Evolutionary conservation across 257 asterid genomes (phyloP), one percentile per base, ranked within the genome.

Genomic region (Penstemon davidsonii): DNA sequence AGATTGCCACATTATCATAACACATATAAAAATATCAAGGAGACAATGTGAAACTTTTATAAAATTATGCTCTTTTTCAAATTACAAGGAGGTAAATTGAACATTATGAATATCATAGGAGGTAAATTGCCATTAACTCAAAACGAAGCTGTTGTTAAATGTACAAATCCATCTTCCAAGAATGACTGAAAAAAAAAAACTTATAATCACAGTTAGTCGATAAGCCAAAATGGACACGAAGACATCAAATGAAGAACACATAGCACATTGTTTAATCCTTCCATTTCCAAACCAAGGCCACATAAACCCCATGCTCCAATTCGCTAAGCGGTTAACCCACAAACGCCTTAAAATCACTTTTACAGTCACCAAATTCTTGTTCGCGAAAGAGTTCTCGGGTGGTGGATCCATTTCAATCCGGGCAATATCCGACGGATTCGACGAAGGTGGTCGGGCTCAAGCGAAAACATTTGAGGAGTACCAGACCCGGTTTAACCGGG

Each of bases 271-370:
- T 43, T 19, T 81, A 41, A 40, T 71, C 13, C 5, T 81, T 4
- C 77, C 81, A 7, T 65, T 19, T 50, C 86, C 83, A 7, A 0
- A 0, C 18, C 82, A 75, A 47, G 83, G 86, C 68, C 86, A 81
- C 38, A 69, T 78, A 39, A 81, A 81, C 42, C 86, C 83, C 5
- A 64, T 81, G 73, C 77, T 78, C 55, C 85, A 74, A 57, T 75
- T 78, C 57, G 69, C 81, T 12, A 81, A 78, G 19, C 82, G 80
- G 9, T 67, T 81, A 19, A 50, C 67, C 46, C 60, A 49, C 57
- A 60, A 74, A 64, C 55, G 41, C 53, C 19, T 70, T 6, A 67
- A 70, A 39, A 54, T 67, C 56, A 75, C 81, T 0, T 11, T 72
- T 0, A 79, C 75, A 13, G 1, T 68, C 15, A 75, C 81, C 19